Percentiles rank a stretch among this genome's conserved stretches.
Evolutionary conservation across 805 yeast genomes (phyloP).

Genomic region (Wickerhamiella vanderwaltii): DNA sequence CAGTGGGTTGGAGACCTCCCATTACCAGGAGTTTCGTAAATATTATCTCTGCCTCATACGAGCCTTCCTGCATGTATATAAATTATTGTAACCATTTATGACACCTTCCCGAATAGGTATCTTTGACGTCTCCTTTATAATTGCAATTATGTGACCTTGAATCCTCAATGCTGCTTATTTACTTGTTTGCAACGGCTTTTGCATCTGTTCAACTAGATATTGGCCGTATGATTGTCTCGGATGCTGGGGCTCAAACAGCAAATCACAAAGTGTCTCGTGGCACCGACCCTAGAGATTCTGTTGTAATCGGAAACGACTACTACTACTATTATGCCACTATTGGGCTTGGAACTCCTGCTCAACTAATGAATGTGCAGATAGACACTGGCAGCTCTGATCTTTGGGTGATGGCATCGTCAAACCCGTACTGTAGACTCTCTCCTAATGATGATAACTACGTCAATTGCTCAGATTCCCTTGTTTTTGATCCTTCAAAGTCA

Average conservation of each 20-base stretch:
- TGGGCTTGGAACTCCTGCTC: constrained; percentile 45
- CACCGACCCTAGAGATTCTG: not conserved
- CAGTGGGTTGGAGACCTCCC: constrained; percentile 19
- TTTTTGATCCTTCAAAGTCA: constrained; percentile 21
- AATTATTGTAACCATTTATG: too few species aligned
- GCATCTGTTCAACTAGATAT: constrained; percentile 3
- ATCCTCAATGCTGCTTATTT: not conserved
- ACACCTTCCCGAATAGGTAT: too few species aligned
- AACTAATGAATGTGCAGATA: constrained; percentile 41
- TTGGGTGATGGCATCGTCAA: constrained; percentile 44
- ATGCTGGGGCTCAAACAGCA: not conserved
- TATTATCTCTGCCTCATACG: too few species aligned
- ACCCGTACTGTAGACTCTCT: constrained; percentile 31
- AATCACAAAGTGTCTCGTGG: not conserved
- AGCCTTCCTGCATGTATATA: too few species aligned
- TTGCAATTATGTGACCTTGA: too few species aligned
- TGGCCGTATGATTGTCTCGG: constrained; percentile 2
- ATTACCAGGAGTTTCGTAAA: constrained; percentile 15
- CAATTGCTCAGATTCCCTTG: constrained; percentile 19
- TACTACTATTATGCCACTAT: constrained; percentile 23
- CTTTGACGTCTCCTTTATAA: too few species aligned
- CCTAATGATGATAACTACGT: not conserved
- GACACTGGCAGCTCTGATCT: constrained; percentile 73
- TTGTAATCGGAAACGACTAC: constrained; percentile 7
- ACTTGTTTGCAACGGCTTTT: not conserved